phyloP scores from a whole-genome alignment of 148 eudicot species.

The Cornus florida region DNA sequence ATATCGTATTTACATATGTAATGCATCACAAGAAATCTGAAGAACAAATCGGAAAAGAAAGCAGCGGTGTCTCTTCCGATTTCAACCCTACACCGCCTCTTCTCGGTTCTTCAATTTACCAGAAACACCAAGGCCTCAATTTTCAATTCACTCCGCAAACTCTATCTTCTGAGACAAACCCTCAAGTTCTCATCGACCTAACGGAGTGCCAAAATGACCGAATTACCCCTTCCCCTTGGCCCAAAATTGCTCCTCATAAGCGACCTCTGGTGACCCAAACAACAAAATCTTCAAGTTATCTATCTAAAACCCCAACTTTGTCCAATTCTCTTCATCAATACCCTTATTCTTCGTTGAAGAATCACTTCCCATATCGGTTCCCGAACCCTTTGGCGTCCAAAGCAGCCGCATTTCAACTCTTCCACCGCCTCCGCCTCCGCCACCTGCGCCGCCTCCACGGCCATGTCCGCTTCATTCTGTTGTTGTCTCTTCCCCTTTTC shows the following conservation, averaged over 20 bases:
- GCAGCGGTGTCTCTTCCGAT: constrained; percentile 99
- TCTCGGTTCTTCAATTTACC: constrained; percentile 46
- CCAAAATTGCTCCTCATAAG: constrained; percentile 63
- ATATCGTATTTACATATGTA: constrained; percentile 38
- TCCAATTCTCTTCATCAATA: constrained; percentile 50
- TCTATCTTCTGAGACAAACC: constrained; percentile 7
- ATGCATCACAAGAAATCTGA: constrained; percentile 99
- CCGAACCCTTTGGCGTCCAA: constrained; percentile 39
- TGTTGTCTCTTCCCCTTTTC: constrained; percentile 68
- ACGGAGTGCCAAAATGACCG: constrained; percentile 35
- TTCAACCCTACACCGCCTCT: constrained; percentile 75
- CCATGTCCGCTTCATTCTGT: constrained; percentile 50
- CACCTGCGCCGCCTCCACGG: constrained; percentile 48
- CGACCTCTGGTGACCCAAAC: constrained; percentile 58
- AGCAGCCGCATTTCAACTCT: constrained; percentile 33
- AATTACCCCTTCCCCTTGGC: constrained; percentile 25
- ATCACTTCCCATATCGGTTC: constrained; percentile 32
- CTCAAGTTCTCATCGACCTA: constrained; percentile 36
- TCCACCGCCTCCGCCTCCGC: constrained; percentile 52
- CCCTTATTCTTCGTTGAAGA: constrained; percentile 41
- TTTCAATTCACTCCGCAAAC: constrained; percentile 8
- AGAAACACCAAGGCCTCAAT: constrained; percentile 44
- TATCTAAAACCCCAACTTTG: constrained; percentile 59
- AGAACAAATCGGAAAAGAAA: constrained; percentile 96
- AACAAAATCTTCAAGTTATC: constrained; percentile 22